A percentile compares a stretch with the other conserved stretches of the same genome.
These are phyloP conservation scores for Ephemerocybe angulata DNA, from an alignment of 768 basidiomycete genomes.

Conservation along the genomic window DNA sequence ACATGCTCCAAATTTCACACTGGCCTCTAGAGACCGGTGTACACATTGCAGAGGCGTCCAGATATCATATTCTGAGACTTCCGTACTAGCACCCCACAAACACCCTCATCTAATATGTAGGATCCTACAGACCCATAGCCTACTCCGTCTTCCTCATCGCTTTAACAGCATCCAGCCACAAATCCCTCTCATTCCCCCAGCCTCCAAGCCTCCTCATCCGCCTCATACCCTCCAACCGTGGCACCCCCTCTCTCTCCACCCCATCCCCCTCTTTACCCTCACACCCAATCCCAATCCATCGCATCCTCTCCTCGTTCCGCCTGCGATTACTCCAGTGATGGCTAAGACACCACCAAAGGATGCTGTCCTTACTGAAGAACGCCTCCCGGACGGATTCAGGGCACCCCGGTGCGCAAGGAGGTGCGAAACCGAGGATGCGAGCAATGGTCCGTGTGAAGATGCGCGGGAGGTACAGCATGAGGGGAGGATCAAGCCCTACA, in stretches of 20 bases:
- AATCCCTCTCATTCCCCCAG: conserved; percentile 40
- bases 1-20: too few species aligned
- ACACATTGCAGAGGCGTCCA: too few species aligned
- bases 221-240: conserved; percentile 26
- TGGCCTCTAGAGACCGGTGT: too few species aligned
- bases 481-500: conserved; percentile 66
- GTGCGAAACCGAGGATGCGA: conserved; percentile 33
- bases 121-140: too few species aligned
- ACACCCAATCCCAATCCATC: conserved; percentile 26
- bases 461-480: conserved; percentile 58
- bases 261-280: conserved; percentile 29
- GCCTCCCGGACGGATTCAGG: conserved; percentile 34
- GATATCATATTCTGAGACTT: too few species aligned
- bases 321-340: conserved; percentile 34
- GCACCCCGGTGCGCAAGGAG: conserved; percentile 50
- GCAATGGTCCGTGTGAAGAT: conserved; percentile 50
- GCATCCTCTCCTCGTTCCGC: conserved; percentile 25
- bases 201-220: conserved; percentile 52
- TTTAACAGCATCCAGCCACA: conserved; percentile 38
- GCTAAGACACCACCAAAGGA: conserved; percentile 49
- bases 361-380: conserved; percentile 47
- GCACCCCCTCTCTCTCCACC: conserved; percentile 52
- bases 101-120: too few species aligned
- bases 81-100: too few species aligned
- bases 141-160: conserved; percentile 30